Percentiles rank a stretch among this genome's conserved stretches.
Conservation (phyloP, 2,329 filamentous ascomycete species). For the Colletotrichum paranaense region DNA sequence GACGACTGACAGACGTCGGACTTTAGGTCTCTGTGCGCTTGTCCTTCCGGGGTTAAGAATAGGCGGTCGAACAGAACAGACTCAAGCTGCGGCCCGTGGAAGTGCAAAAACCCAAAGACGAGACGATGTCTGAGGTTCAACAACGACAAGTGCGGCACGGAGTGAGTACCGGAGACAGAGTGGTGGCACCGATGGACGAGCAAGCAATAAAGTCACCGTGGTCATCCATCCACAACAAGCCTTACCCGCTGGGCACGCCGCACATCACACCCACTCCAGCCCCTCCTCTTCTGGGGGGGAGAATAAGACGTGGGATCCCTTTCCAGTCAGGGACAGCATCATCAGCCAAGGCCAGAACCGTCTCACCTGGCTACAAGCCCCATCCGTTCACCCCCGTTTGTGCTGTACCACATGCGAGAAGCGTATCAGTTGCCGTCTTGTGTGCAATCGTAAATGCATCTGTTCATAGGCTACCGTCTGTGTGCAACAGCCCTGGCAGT, state of each 20-base stretch:
- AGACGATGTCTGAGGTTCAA: slow-evolving; percentile 23
- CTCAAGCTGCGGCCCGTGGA: background rate
- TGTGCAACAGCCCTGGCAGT: background rate
- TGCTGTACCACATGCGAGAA: background rate
- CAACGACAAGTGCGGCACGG: background rate
- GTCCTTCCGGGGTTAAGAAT: background rate
- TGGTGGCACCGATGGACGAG: background rate
- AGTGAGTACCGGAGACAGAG: background rate
- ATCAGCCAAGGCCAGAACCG: slow-evolving; percentile 30
- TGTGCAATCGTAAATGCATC: background rate
- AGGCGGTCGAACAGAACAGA: slow-evolving; percentile 8
- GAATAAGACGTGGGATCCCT: slow-evolving; percentile 8
- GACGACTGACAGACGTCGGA: background rate
- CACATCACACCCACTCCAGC: background rate
- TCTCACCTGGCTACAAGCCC: slow-evolving; percentile 31
- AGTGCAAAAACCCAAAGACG: background rate
- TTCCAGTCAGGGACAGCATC: slow-evolving; percentile 12
- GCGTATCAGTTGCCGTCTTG: background rate
- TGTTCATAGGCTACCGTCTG: background rate
- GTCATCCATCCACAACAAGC: background rate
- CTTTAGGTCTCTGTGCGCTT: background rate
- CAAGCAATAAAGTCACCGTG: background rate
- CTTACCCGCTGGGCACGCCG: background rate
- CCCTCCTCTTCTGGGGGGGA: background rate
- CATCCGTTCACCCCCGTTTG: slow-evolving; percentile 18